A percentile compares a stretch with the other conserved stretches of the same genome.
These are phyloP conservation scores for Salix caprea DNA, from an alignment of 345 rosid species.

Conservation along the genomic window DNA sequence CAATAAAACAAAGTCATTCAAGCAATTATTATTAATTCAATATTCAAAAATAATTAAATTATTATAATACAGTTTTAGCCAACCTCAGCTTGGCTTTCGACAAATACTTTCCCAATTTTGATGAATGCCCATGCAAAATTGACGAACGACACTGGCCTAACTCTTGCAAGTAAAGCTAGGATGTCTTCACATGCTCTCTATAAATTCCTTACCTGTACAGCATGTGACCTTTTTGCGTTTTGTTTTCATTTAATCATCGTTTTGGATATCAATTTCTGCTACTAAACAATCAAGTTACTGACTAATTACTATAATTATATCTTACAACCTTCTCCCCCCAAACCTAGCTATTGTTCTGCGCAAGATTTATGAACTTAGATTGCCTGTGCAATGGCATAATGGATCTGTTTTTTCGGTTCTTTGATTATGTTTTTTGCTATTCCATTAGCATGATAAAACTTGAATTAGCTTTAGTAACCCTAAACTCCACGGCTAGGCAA, in stretches of 20 bases:
- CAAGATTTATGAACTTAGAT: neutral
- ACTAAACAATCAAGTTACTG: neutral
- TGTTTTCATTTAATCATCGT: neutral
- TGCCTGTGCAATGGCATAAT: neutral
- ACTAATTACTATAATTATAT: too few relatives aligned
- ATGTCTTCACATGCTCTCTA: slow-evolving; percentile 32
- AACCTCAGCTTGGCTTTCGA: slow-evolving; percentile 28
- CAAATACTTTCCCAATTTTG: slow-evolving; percentile 28
- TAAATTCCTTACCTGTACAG: neutral
- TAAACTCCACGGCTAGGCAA: neutral
- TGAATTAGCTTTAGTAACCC: neutral
- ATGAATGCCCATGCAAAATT: slow-evolving; percentile 44
- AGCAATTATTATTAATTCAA: too few relatives aligned
- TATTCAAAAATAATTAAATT: too few relatives aligned
- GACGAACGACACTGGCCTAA: slow-evolving; percentile 53
- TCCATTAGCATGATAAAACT: neutral
- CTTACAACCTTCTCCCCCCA: too few relatives aligned
- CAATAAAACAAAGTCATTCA: neutral
- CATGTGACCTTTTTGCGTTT: neutral
- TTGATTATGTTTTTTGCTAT: neutral
- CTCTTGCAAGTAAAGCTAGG: slow-evolving; percentile 25
- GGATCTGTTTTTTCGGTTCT: neutral
- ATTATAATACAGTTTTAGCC: slow-evolving; percentile 10
- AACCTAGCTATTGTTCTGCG: too few relatives aligned
- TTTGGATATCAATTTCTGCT: neutral